Conservation (phyloP, 2,329 filamentous ascomycete genomes). For the Sphaerulina vaccinii region DNA sequence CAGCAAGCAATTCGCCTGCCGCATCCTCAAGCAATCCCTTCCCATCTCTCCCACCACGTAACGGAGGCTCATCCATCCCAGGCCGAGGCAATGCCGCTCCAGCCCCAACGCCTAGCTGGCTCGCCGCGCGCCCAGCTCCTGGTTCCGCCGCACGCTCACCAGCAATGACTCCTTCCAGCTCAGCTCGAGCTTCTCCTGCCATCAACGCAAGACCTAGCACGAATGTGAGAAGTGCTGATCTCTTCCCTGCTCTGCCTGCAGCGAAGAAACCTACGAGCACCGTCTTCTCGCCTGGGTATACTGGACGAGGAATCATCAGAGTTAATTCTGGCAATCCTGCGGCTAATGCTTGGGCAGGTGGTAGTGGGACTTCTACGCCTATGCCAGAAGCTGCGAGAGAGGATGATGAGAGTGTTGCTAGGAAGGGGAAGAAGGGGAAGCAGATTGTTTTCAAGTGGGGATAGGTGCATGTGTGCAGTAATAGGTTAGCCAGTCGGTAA, state of each 20-base stretch:
- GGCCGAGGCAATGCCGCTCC: constrained; percentile 20
- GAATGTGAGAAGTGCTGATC: constrained; percentile 49
- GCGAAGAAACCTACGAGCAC: constrained; percentile 67
- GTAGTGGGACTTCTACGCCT: constrained; percentile 26
- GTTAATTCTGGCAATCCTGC: constrained; percentile 42
- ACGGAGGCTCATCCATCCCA: constrained; percentile 17
- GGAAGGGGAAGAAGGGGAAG: constrained; percentile 52
- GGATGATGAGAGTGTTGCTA: constrained; percentile 37
- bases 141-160: constrained; percentile 34
- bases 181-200: constrained; percentile 34
- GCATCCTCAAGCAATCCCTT: constrained; percentile 27
- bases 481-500: too few relatives aligned
- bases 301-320: constrained; percentile 46
- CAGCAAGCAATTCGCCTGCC: constrained; percentile 32
- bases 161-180: constrained; percentile 30
- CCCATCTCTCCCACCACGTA: constrained; percentile 31
- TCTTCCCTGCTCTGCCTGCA: constrained; percentile 79
- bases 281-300: constrained; percentile 52
- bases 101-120: constrained; percentile 31
- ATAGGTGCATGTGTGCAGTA: too few relatives aligned
- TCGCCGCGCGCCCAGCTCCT: constrained; percentile 32
- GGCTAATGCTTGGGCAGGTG: constrained; percentile 43
- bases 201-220: constrained; percentile 37
- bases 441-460: constrained; percentile 53
- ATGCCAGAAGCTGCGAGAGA: constrained; percentile 18